Evolutionary conservation across 805 yeast species (phyloP).

Genomic region (Nakazawaea populi): DNA sequence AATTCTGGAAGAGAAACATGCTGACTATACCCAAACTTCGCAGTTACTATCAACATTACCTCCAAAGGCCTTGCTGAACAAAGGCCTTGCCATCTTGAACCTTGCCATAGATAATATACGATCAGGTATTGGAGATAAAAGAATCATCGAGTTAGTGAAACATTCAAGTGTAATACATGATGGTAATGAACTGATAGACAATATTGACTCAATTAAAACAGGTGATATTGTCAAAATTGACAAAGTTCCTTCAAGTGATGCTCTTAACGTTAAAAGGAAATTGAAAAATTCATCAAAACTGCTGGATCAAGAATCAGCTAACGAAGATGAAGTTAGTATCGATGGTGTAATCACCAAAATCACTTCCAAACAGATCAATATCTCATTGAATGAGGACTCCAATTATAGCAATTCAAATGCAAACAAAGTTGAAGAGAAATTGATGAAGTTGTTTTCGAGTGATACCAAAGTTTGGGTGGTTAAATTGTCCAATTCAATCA

Average conservation of each 20-base stretch:
- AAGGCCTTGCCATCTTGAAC: conserved; percentile 75
- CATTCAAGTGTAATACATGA: conserved; percentile 42
- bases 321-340: conserved; percentile 22
- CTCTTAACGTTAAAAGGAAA: conserved; percentile 16
- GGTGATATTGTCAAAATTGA: conserved; percentile 77
- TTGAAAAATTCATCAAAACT: conserved; percentile 25
- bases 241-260: conserved; percentile 27
- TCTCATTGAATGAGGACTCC: conserved; percentile 53
- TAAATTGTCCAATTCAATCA: conserved; percentile 59
- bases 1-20: conserved; percentile 41
- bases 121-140: conserved; percentile 77
- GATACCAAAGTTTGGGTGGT: conserved; percentile 60
- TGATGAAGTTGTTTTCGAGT: conserved; percentile 36
- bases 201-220: conserved; percentile 47
- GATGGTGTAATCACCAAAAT: conserved; percentile 66
- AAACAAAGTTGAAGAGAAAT: conserved; percentile 39
- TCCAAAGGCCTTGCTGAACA: conserved; percentile 58
- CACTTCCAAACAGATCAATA: conserved; percentile 37
- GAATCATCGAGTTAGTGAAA: conserved; percentile 53
- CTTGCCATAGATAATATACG: conserved; percentile 53
- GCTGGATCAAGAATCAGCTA: conserved; percentile 18
- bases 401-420: conserved; percentile 15
- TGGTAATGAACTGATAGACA: conserved; percentile 26
- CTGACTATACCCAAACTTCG: conserved; percentile 44
- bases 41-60: conserved; percentile 40